A percentile compares a stretch with the other conserved stretches of the same genome.
These are phyloP conservation scores for Primulina tabacum DNA, from an alignment of 257 asterid species.

Conservation along the genomic window DNA sequence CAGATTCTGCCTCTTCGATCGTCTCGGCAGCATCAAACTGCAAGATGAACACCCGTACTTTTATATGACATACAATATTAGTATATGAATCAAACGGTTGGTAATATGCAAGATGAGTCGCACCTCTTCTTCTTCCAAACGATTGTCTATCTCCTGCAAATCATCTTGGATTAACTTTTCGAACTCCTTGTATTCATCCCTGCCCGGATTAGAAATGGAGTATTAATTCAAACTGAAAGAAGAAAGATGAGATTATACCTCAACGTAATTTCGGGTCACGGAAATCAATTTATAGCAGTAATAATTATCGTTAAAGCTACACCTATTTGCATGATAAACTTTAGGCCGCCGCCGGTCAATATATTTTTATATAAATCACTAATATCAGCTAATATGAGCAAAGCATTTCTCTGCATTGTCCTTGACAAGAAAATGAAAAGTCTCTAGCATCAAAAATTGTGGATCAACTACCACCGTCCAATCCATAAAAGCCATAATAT, in stretches of 20 bases:
- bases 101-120: slow-evolving; percentile 9
- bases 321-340: background rate
- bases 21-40: slow-evolving; percentile 93
- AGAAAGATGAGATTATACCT: background rate
- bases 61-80: slow-evolving; percentile 15
- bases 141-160: slow-evolving; percentile 68
- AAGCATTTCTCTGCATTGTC: background rate
- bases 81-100: slow-evolving; percentile 6
- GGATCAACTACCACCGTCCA: background rate
- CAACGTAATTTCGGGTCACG: slow-evolving; percentile 12
- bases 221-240: background rate
- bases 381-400: background rate
- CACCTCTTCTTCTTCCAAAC: slow-evolving; percentile 99
- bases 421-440: background rate
- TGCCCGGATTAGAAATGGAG: slow-evolving; percentile 28
- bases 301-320: slow-evolving; percentile 3
- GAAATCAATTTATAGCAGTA: background rate
- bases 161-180: slow-evolving; percentile 90
- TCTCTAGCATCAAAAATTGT: background rate
- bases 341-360: background rate
- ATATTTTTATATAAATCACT: slow-evolving; percentile 7
- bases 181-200: slow-evolving; percentile 96
- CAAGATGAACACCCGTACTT: slow-evolving; percentile 22
- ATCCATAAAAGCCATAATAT: background rate
- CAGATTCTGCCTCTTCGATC: slow-evolving; percentile 84